Evolutionary conservation across 495 filamentous ascomycete genomes (phyloP), one percentile per base, ranked within the genome.

Genomic region (Choiromyces venosus): DNA sequence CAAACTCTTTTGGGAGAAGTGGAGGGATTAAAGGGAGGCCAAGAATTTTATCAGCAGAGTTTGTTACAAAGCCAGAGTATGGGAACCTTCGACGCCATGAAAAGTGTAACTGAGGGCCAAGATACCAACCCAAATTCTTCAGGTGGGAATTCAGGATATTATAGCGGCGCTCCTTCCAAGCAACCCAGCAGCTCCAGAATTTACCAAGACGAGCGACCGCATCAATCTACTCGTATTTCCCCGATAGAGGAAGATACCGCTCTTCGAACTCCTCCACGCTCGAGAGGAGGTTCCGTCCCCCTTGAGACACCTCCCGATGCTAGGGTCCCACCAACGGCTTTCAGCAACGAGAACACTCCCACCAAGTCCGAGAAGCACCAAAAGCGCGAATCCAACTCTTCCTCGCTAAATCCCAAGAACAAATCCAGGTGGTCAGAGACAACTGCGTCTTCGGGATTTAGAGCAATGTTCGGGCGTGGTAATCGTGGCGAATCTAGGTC

Each of bases 351-450:
- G 76, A 91, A 92, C 68, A 94, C 93, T 0, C 92, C 93, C 39
- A 85, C 83, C 77, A 88, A 88, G 75, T 83, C 85, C 69, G 89
- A 88, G 9, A 91, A 92, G 38, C 93, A 94, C 82, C 86, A 88
- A 72, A 97, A 97, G 84, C 93, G 96, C 83, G 96, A 96, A 82
- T 95, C 92, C 16, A 92, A 88, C 82, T 90, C 88, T 78, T 94
- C 93, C 19, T 95, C 92, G 5, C 90, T 96, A 81, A 95, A 93
- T 83, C 92, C 93, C 36, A 96, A 94, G 83, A 92, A 97, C 73
- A 61, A 33, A 61, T 98, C 96, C 18, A 89, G 95, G 39, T 99
- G 95, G 95, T 97, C 94, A 5, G 94, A 95, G 83, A 97, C 95
- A 33, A 98, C 95, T 6, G 87, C 93, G 35, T 95, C 96, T 3